phyloP scores from a whole-genome alignment of 208 protist species.

The Leishmania braziliensis region DNA sequence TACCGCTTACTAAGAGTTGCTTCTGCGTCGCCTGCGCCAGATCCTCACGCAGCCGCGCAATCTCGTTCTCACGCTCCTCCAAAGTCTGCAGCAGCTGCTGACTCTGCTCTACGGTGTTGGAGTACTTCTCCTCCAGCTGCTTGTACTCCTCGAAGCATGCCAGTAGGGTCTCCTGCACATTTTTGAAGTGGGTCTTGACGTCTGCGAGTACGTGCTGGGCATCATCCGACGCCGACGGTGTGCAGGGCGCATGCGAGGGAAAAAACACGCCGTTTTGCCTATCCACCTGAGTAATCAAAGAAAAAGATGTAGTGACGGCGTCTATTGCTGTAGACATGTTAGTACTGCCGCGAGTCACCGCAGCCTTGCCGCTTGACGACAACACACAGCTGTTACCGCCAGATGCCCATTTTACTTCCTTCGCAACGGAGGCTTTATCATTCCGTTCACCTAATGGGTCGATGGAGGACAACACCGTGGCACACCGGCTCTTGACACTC shows the following conservation, averaged over 20 bases:
- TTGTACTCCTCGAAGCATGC: conserved; percentile 35
- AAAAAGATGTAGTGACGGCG: not conserved
- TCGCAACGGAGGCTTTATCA: not conserved
- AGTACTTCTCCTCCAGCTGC: conserved; percentile 35
- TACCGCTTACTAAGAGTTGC: not conserved
- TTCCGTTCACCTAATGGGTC: not conserved
- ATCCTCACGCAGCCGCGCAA: conserved; percentile 21
- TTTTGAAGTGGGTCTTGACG: conserved; percentile 33
- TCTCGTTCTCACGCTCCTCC: conserved; percentile 19
- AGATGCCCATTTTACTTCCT: not conserved
- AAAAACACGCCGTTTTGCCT: not conserved
- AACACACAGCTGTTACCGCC: not conserved
- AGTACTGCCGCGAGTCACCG: not conserved
- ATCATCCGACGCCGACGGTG: not conserved
- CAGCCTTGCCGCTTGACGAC: not conserved
- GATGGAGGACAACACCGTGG: not conserved
- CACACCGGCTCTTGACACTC: not conserved
- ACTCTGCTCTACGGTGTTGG: conserved; percentile 34
- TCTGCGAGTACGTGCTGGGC: conserved; percentile 15
- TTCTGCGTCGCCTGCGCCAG: not conserved
- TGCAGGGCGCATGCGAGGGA: not conserved
- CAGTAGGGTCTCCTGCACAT: conserved; percentile 23
- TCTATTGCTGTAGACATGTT: not conserved
- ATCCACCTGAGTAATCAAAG: not conserved
- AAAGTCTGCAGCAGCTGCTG: conserved; percentile 26